These are phyloP conservation scores for Trichophyton rubrum DNA, from an alignment of 2,329 filamentous ascomycete species.

Conservation along the genomic window DNA sequence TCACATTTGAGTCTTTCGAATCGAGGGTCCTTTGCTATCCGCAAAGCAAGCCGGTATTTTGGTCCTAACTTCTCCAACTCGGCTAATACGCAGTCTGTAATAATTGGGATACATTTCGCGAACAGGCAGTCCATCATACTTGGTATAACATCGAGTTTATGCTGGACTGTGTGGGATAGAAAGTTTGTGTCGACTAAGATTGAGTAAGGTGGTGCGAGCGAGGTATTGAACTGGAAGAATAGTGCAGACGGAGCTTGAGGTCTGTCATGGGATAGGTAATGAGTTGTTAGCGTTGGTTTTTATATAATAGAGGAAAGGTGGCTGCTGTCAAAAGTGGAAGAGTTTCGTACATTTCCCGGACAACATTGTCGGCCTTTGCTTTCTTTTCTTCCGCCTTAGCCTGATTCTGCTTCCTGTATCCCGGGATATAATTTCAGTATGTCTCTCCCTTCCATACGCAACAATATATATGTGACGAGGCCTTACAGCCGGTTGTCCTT, in stretches of 20 bases:
- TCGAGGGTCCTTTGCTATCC: conserved; percentile 77
- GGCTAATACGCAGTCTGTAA: conserved; percentile 70
- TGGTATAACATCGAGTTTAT: conserved; percentile 76
- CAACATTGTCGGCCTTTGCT: conserved; percentile 49
- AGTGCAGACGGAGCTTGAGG: conserved; percentile 70
- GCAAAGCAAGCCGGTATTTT: conserved; percentile 75
- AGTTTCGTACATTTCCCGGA: conserved; percentile 53
- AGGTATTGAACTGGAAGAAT: conserved; percentile 83
- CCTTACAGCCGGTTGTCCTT: conserved; percentile 57
- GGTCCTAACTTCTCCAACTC: conserved; percentile 81
- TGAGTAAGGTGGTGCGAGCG: conserved; percentile 69
- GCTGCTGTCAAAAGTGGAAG: background rate
- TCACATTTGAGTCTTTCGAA: conserved; percentile 80
- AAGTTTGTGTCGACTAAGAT: conserved; percentile 84
- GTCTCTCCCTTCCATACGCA: background rate
- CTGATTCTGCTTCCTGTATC: conserved; percentile 56
- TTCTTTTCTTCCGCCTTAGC: conserved; percentile 39
- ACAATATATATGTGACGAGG: background rate
- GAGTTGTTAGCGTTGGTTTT: conserved; percentile 8
- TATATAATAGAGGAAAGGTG: too few relatives aligned
- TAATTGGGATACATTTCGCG: conserved; percentile 78
- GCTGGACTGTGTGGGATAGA: conserved; percentile 76
- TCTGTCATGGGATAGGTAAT: conserved; percentile 24
- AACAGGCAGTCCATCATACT: conserved; percentile 90
- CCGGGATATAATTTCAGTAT: background rate